phyloP scores from a whole-genome alignment of 78 protist species.

The Planoprotostelium fungivorum region DNA sequence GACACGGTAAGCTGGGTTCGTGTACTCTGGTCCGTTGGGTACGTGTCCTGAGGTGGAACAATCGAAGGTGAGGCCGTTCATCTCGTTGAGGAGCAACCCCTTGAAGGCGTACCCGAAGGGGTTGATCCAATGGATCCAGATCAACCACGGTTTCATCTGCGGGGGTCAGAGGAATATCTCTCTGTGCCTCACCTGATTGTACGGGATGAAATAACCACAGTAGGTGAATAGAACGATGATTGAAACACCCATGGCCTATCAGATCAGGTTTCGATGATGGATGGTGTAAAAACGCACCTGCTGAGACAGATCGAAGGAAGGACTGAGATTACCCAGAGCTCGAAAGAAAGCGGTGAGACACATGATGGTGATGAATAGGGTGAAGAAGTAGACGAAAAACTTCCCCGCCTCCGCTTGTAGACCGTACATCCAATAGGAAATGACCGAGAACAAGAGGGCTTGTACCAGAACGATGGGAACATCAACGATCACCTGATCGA shows the following conservation, averaged over 20 bases:
- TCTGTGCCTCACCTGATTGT: no score
- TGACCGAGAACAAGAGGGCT: slow-evolving; percentile 27
- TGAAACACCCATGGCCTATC: slow-evolving; percentile 10
- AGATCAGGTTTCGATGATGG: no score
- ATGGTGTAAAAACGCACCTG: slow-evolving; percentile 13
- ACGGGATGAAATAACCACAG: slow-evolving; percentile 42
- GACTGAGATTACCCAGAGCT: slow-evolving; percentile 30
- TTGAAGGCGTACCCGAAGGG: slow-evolving; percentile 44
- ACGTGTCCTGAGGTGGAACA: slow-evolving; percentile 5
- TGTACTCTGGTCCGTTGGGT: neutral
- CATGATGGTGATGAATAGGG: slow-evolving; percentile 16
- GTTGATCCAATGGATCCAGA: slow-evolving; percentile 50
- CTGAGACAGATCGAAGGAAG: slow-evolving; percentile 13
- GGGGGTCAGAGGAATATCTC: no score
- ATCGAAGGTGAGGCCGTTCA: neutral
- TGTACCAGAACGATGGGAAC: slow-evolving; percentile 25
- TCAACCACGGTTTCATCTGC: slow-evolving; percentile 45
- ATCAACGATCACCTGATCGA: slow-evolving; percentile 43
- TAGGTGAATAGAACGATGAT: slow-evolving; percentile 28
- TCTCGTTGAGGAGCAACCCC: slow-evolving; percentile 30
- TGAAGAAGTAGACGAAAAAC: slow-evolving; percentile 36
- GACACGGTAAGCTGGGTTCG: neutral
- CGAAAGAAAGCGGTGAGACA: slow-evolving; percentile 38
- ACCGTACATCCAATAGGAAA: slow-evolving; percentile 49
- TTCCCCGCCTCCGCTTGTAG: slow-evolving; percentile 29